phyloP scores from a whole-genome alignment of 306 rosid species.

The Pachyrhizus erosus region DNA sequence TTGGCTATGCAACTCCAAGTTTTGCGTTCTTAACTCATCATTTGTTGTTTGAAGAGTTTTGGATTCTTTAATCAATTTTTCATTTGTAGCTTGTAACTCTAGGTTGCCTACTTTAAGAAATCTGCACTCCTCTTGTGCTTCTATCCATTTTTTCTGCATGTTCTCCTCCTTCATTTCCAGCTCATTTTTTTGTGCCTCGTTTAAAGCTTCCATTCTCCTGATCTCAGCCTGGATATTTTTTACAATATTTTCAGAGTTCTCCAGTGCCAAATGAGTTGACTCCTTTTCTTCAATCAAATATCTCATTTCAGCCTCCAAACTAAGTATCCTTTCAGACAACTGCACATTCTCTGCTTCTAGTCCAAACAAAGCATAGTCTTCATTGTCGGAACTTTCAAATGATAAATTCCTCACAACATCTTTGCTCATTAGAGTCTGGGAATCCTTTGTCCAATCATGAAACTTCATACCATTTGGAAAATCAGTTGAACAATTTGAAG shows the following conservation, averaged over 20 bases:
- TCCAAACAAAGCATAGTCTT: conserved; percentile 45
- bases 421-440: neutral
- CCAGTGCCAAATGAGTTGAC: conserved; percentile 39
- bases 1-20: conserved; percentile 44
- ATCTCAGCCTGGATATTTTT: conserved; percentile 50
- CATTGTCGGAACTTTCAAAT: conserved; percentile 36
- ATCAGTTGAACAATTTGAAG: conserved; percentile 1
- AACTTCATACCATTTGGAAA: neutral
- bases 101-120: conserved; percentile 43
- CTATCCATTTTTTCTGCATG: conserved; percentile 44
- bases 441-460: neutral
- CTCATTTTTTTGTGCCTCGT: conserved; percentile 42
- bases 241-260: conserved; percentile 47
- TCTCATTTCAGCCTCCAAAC: conserved; percentile 55
- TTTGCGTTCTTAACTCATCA: conserved; percentile 55
- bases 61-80: conserved; percentile 47
- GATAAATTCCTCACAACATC: neutral
- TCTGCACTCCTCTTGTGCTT: conserved; percentile 54
- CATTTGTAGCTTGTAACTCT: conserved; percentile 49
- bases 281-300: conserved; percentile 54
- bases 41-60: conserved; percentile 49
- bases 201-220: conserved; percentile 45
- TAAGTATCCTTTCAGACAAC: conserved; percentile 50
- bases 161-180: conserved; percentile 39
- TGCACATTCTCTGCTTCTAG: conserved; percentile 51